A percentile compares a stretch with the other conserved stretches of the same genome.
phyloP scores from a whole-genome alignment of 2,329 filamentous ascomycete genomes.

The Alternaria brassicicola region DNA sequence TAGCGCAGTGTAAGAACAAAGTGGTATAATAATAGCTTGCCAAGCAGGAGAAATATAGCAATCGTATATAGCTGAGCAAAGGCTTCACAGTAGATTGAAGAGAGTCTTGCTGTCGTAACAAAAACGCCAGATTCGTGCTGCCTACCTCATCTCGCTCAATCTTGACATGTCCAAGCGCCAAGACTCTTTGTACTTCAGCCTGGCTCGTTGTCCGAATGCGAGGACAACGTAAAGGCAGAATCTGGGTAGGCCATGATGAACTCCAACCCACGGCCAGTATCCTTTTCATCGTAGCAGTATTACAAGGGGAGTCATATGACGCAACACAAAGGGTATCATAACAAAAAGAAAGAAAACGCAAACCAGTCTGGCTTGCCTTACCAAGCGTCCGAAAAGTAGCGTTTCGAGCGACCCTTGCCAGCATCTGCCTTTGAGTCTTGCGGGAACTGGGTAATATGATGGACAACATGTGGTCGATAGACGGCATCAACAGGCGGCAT shows the following conservation, averaged over 20 bases:
- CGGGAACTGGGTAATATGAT: conserved; percentile 70
- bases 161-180: neutral
- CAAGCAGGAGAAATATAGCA: neutral
- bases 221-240: neutral
- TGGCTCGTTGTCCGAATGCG: neutral
- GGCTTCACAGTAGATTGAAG: neutral
- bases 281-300: conserved; percentile 1
- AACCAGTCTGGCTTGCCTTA: conserved; percentile 4
- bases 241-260: neutral
- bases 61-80: conserved; percentile 6
- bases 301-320: conserved; percentile 1
- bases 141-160: neutral
- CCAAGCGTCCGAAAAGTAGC: conserved; percentile 56
- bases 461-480: conserved; percentile 89
- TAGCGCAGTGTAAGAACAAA: neutral
- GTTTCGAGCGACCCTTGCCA: conserved; percentile 53
- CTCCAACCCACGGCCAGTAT: neutral
- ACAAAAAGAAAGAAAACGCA: neutral
- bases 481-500: conserved; percentile 89
- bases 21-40: conserved; percentile 1
- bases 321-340: conserved; percentile 12
- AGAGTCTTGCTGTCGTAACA: conserved; percentile 24
- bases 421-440: conserved; percentile 55
- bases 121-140: neutral
- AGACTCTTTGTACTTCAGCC: neutral